Percentiles rank a stretch among this genome's conserved stretches.
phyloP scores from a whole-genome alignment of 1,139 yeast species.

The Candida labiduridarum region DNA sequence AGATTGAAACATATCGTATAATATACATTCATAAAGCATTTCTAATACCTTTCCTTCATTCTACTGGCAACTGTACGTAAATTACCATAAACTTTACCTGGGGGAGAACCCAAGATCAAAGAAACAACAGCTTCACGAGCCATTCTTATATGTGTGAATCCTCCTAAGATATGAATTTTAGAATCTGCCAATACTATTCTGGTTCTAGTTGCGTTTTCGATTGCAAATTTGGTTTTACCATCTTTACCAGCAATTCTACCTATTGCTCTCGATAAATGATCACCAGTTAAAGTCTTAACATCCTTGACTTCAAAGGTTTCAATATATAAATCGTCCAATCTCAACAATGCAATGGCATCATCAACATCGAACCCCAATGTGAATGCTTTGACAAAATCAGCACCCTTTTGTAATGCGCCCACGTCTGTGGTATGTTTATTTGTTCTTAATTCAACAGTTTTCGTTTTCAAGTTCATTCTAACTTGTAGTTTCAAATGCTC shows the following conservation, averaged over 20 bases:
- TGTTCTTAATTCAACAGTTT: constrained; percentile 85
- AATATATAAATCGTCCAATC: constrained; percentile 93
- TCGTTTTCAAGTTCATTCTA: constrained; percentile 87
- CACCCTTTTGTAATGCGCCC: constrained; percentile 96
- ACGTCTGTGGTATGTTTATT: constrained; percentile 80
- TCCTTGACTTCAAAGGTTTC: constrained; percentile 97
- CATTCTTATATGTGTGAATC: constrained; percentile 94
- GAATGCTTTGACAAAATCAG: constrained; percentile 93
- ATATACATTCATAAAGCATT: neutral
- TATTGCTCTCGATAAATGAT: constrained; percentile 95
- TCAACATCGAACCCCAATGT: constrained; percentile 95
- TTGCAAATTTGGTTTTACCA: constrained; percentile 97
- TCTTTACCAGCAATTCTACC: constrained; percentile 99
- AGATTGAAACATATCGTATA: constrained; percentile 16
- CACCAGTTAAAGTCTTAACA: constrained; percentile 93
- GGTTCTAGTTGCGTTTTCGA: constrained; percentile 97
- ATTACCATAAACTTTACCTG: constrained; percentile 97
- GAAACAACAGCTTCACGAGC: constrained; percentile 97
- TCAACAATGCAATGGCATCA: constrained; percentile 90
- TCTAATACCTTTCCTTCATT: constrained; percentile 89
- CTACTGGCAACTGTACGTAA: constrained; percentile 95
- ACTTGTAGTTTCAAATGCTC: constrained; percentile 94
- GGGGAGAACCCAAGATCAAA: constrained; percentile 95
- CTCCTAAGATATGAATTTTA: constrained; percentile 94
- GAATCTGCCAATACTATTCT: constrained; percentile 97